Evolutionary conservation across 2,329 filamentous ascomycete species (phyloP).

Genomic region (Pseudohalonectria lignicola): DNA sequence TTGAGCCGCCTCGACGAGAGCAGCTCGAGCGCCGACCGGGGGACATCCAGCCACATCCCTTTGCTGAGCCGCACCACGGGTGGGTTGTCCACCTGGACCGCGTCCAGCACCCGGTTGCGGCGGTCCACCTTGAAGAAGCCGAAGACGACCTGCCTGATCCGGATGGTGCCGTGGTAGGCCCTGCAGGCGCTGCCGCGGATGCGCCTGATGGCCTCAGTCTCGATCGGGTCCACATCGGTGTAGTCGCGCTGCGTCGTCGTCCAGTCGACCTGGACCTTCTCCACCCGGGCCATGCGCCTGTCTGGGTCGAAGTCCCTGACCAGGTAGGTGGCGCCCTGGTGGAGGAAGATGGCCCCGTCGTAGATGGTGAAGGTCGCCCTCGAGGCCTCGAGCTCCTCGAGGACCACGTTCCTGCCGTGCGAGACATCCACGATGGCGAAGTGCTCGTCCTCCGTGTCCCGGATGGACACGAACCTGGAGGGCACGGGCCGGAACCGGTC

Average conservation of each 20-base stretch:
- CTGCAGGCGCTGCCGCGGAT: conserved; percentile 52
- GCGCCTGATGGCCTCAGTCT: conserved; percentile 75
- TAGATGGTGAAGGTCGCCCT: conserved; percentile 95
- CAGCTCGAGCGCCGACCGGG: conserved; percentile 66
- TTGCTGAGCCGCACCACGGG: conserved; percentile 77
- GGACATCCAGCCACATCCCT: conserved; percentile 94
- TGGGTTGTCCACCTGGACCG: conserved; percentile 85
- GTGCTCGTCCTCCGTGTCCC: conserved; percentile 80
- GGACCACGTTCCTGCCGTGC: conserved; percentile 67
- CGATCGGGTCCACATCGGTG: conserved; percentile 86
- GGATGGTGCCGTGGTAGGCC: conserved; percentile 79
- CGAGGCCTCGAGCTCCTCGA: conserved; percentile 93
- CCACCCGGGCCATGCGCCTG: conserved; percentile 72
- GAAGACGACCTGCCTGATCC: conserved; percentile 80
- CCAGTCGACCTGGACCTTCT: conserved; percentile 87
- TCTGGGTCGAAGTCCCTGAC: conserved; percentile 82
- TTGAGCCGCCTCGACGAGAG: conserved; percentile 63
- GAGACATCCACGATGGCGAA: conserved; percentile 90
- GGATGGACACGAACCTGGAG: conserved; percentile 73
- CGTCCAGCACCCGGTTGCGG: conserved; percentile 75
- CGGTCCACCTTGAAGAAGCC: conserved; percentile 97
- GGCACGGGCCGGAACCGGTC: conserved; percentile 79
- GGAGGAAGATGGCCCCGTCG: conserved; percentile 91
- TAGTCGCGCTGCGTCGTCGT: conserved; percentile 87
- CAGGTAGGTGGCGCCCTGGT: conserved; percentile 88